Base-by-base conservation (phyloP, 805 yeast genomes). In the Candida incommunis region DNA sequence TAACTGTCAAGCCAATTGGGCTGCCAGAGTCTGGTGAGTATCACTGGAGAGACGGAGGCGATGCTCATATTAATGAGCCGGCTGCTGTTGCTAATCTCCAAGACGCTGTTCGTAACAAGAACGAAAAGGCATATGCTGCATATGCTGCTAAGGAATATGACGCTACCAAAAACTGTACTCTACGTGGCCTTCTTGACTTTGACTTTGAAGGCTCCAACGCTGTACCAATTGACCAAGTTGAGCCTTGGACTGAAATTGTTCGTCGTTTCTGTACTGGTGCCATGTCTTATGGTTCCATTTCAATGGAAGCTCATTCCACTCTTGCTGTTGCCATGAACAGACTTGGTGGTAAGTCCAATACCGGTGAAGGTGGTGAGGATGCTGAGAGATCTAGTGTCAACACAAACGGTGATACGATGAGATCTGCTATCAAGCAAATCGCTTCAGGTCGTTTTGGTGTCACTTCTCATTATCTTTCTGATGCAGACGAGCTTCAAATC, bases 341-440 rank as follows among this genome's bases (percentile, higher is more conserved):
- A 63, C 72, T 90, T 51, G 97, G 97, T 45, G 98, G 96, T 54
- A 92, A 88, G 66, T 86, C 96, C 42, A 90, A 90, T 65, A 88
- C 97, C 50, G 98, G 98, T 70, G 98, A 90, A 71, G 98, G 98
- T 72, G 98, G 98, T 71, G 98, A 90, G 66, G 97, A 90, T 60
- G 76, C 92, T 42, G 95, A 88, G 60, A 75, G 96, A 56, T 83
- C 95, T 3, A 69, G 73, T 44, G 82, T 81, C 20, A 74, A 75
- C 49, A 80, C 75, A 43, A 84, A 84, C 55, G 97, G 97, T 58
- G 97, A 92, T 63, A 86, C 97, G 5, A 92, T 90, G 95, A 78
- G 97, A 65, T 88, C 97, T n/a, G 86, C 97, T 22, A 90, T 90
- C 63, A 90, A 90, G 69, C 98, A 90, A 68, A 82, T 90, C 63